A percentile compares a stretch with the other conserved stretches of the same genome.
Evolutionary conservation across 2,329 filamentous ascomycete species (phyloP).

Genomic region (Pseudogymnoascus verrucosus): DNA sequence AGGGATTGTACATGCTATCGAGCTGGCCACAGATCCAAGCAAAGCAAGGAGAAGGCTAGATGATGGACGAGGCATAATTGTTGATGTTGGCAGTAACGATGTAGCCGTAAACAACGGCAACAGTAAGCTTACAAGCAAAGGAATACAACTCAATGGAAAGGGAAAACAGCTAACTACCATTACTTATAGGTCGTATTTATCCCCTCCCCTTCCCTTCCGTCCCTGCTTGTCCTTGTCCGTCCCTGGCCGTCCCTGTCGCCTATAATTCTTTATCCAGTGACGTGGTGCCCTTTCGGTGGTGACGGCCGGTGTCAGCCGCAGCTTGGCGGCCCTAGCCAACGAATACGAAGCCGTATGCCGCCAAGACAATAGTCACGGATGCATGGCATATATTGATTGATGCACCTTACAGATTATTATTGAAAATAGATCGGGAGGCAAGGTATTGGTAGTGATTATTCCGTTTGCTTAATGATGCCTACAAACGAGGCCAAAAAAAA

Average conservation of each 20-base stretch:
- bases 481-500: not conserved
- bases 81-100: not conserved
- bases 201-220: not conserved
- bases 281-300: not conserved
- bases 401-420: not conserved
- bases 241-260: not conserved
- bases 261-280: not conserved
- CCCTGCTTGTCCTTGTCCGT: not conserved
- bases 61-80: not conserved
- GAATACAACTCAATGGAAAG: not conserved
- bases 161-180: not conserved
- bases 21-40: slow-evolving; percentile 18
- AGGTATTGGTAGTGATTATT: not conserved
- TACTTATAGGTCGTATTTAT: slow-evolving; percentile 2
- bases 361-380: slow-evolving; percentile 5
- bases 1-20: slow-evolving; percentile 27
- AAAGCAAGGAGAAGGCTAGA: slow-evolving; percentile 10
- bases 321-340: not conserved
- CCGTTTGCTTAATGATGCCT: not conserved
- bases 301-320: not conserved
- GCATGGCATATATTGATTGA: not conserved
- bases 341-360: slow-evolving; percentile 4
- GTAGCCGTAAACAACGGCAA: not conserved
- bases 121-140: not conserved
- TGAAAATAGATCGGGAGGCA: not conserved